Base-by-base conservation (phyloP, 2,329 filamentous ascomycete species). In the Trichoderma guizhouense region DNA sequence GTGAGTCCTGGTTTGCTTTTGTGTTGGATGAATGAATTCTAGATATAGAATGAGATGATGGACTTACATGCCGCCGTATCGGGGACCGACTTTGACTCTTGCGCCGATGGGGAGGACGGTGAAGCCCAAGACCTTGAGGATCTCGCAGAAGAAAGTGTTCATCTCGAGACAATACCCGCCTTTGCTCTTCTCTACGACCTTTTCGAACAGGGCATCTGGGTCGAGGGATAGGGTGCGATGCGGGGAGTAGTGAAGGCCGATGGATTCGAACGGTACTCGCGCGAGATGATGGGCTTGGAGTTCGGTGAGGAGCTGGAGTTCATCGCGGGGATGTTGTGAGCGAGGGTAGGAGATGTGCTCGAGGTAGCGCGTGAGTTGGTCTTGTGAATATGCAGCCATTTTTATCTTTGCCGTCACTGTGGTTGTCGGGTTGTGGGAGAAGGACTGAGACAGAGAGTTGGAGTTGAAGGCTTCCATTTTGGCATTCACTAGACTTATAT, bases 81-180 rank as follows among this genome's bases (percentile, higher is more conserved):
- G 57, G 1, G 71, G 72, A 0, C 71, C 69, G 12, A 67, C 71
- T 6, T 74, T 77, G 7, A 83, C 79, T 24, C 86, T 80, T 0
- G 81, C 88, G 1, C 87, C 88, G 0, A 83, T 82, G 24, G 84
- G 82, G 74, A 87, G 86, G 1, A 88, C 82, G 0, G 75, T 74
- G 73, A 84, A 89, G 0, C 86, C 86, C 5, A 89, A 76, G 5
- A 79, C 82, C 21, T 83, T 80, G 5, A 89, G 78, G 1, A 88
- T 76, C 26, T 83, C 79, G 65, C 83, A 82, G 73, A 89, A 87
- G 36, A 85, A 75, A 26, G 78, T 75, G 74, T 85, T 83, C 24
- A 81, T 77, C 75, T 88, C 86, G 80, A 89, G 85, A 78, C 86
- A 89, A 75, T 88, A 89, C 0, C 87, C 87, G 32, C 86, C 86